These are phyloP conservation scores for Phylloporus sp. DNA, from an alignment of 768 basidiomycete species.

Conservation along the genomic window DNA sequence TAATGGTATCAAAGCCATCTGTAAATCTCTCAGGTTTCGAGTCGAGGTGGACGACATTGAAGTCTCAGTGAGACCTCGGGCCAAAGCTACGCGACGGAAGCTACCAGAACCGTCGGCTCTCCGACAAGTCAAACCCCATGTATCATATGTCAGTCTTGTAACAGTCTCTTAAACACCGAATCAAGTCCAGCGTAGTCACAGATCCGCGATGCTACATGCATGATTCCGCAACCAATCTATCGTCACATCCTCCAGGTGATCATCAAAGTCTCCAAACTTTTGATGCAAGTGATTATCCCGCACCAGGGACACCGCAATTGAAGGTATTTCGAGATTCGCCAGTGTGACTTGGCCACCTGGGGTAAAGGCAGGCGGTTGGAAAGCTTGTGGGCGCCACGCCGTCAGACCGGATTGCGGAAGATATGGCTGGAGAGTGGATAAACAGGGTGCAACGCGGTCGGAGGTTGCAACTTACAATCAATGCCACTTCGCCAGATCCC, in stretches of 20 bases:
- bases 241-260: conserved; percentile 70
- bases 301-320: conserved; percentile 45
- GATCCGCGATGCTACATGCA: conserved; percentile 25
- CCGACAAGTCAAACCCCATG: no score
- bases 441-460: neutral
- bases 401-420: conserved; percentile 35
- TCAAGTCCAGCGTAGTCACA: conserved; percentile 6
- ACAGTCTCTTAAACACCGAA: no score
- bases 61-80: no score
- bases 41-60: no score
- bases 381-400: conserved; percentile 45
- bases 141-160: no score
- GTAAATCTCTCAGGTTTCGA: neutral
- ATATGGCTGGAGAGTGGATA: conserved; percentile 43
- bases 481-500: conserved; percentile 45
- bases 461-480: conserved; percentile 45
- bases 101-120: no score
- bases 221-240: conserved; percentile 45
- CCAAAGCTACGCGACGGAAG: no score
- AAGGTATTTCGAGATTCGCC: conserved; percentile 40
- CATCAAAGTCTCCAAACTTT: conserved; percentile 75
- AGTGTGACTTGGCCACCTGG: conserved; percentile 45
- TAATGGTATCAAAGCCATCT: conserved; percentile 5
- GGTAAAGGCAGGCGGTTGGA: conserved; percentile 40
- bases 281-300: conserved; percentile 47